Evolutionary conservation across 371 early-diverging fungal genomes (phyloP), one percentile per base, ranked within the genome.

Genomic region (Entomophthora muscae): DNA sequence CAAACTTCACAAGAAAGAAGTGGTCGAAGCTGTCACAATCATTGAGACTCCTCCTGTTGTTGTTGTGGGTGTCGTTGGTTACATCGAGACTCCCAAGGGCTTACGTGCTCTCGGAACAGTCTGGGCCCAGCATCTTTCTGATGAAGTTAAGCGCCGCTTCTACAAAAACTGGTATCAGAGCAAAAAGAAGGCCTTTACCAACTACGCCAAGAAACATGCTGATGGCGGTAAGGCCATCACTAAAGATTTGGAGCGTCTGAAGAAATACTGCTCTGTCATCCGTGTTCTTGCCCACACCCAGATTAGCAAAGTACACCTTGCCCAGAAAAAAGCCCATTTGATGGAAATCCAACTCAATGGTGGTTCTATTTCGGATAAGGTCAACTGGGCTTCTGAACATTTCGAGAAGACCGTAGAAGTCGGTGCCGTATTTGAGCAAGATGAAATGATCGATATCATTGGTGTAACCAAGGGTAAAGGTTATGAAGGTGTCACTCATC

Each of bases 381-480:
- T 98, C 70, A 91, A 97, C 73, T 99, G 87, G 84, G 98, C 98
- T 70, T 82, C 90, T 68, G 82, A 83, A 66, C 91, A 93, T 83
- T 95, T 98, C 73, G 99, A 98, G 83, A 99, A 98, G 90, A 86
- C 85, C 64, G 83, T 99, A 67, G 76, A 82, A 57, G 82, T 98
- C 71, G 69, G 74, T 65, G 85, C 93, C 64, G 85, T 98, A 72
- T 97, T 98, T 77, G 89, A 87, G 74, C 88, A 90, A 80, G 90
- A 98, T 76, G 99, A 99, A 82, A 90, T 95, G 86, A 86, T 98
- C 68, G 99, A 99, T 80, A 80, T 93, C 71, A 97, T 99, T 72
- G 98, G 95, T 70, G 93, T 98, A 63, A 99, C 99, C 79, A 96
- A 98, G 86, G 99, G 99, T 88, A 90, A 98, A 78, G 99, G 99